Evolutionary conservation across 768 basidiomycete genomes (phyloP), one percentile per base, ranked within the genome.

Genomic region (Hydnomerulius pinastri): DNA sequence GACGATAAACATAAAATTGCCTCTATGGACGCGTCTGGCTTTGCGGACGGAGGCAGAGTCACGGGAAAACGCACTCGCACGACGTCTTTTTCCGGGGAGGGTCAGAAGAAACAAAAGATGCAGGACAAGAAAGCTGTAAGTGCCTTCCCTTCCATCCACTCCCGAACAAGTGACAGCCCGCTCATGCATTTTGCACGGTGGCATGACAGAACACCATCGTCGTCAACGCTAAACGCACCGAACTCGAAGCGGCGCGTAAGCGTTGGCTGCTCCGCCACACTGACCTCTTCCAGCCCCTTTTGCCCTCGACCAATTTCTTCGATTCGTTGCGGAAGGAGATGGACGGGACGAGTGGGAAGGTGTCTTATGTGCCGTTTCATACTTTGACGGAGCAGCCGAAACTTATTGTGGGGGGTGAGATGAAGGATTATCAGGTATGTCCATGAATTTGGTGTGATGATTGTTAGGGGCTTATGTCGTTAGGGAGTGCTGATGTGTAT

Each of bases 361-460:
- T 50, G 20, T 25, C 60, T 4, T 74, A 66, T 54, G 60, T 66
- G 0, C 77, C 76, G 4, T 64, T 72, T 15, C 74, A 69, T 41
- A 55, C 69, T 17, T 50, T 80, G 41, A 69, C 69, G 20, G 67
- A 71, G 35, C 83, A 85, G 54, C 84, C 83, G 0, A 50, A 57
- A 6, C 66, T 79, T 32, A 72, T 88, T 24, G 68, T 68, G 15
- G 77, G 76, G 8, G 87, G 85, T 13, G 66, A 71, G 21, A 80
- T 89, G 77, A 88, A 88, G 63, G 83, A 83, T 46, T 89, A 89
- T 66, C 87, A 90, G 73, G 80, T 79, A 32, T 6, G 69, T 55
- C 11, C 10, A 20, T 18, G 6, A 20, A 13, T 12, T 29, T 33
- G 8, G 13, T 24, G 15, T n/a, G 17, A 8, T 38, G 40, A 17